Conservation (phyloP, 2,329 filamentous ascomycete genomes). For the Fusarium decemcellulare region DNA sequence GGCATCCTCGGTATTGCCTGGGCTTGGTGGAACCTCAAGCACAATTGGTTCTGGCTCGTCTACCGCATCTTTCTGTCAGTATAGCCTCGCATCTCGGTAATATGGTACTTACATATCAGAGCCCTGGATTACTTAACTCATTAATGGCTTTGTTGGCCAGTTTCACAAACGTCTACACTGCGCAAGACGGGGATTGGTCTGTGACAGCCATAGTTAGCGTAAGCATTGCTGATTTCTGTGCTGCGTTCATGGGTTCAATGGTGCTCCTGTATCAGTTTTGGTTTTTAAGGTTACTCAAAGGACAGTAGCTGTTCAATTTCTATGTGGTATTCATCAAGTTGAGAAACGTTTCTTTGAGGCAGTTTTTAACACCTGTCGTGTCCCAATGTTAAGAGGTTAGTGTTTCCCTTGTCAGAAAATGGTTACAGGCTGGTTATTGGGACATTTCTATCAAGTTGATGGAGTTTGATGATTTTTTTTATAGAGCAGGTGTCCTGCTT, state of each 20-base stretch:
- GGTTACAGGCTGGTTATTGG: too few relatives aligned
- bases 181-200: constrained; percentile 15
- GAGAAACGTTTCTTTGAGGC: too few relatives aligned
- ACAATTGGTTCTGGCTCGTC: constrained; percentile 23
- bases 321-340: too few relatives aligned
- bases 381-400: not conserved
- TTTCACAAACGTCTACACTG: constrained; percentile 20
- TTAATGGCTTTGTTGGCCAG: constrained; percentile 13
- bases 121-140: constrained; percentile 57
- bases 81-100: not conserved
- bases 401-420: too few relatives aligned
- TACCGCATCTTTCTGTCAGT: constrained; percentile 25
- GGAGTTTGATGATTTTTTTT: too few relatives aligned
- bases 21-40: constrained; percentile 20
- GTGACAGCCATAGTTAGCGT: constrained; percentile 17
- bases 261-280: constrained; percentile 13
- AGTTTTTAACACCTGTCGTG: too few relatives aligned
- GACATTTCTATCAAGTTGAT: too few relatives aligned
- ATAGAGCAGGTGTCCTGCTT: too few relatives aligned
- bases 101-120: not conserved
- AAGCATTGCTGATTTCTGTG: constrained; percentile 1
- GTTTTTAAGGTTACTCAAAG: constrained; percentile 7
- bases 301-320: not conserved
- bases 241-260: constrained; percentile 10
- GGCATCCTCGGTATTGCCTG: too few relatives aligned